Evolutionary conservation across 2,329 filamentous ascomycete genomes (phyloP).

Genomic region (Calycina herbarum): DNA sequence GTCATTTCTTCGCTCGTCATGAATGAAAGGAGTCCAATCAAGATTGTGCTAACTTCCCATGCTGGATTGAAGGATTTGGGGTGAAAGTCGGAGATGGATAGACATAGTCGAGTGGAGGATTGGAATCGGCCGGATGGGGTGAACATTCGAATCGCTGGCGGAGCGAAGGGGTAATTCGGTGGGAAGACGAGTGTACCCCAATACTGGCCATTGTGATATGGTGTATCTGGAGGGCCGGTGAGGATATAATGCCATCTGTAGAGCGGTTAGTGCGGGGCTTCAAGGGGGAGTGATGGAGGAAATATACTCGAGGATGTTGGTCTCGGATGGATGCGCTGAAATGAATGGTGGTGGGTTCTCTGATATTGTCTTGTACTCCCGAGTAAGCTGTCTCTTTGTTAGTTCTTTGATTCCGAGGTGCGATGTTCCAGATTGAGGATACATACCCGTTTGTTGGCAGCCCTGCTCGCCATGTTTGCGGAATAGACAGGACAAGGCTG

Average conservation of each 20-base stretch:
- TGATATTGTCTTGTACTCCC: slow-evolving; percentile 64
- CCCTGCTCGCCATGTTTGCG: slow-evolving; percentile 64
- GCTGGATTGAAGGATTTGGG: slow-evolving; percentile 97
- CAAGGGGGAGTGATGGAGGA: slow-evolving; percentile 7
- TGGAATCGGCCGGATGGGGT: slow-evolving; percentile 95
- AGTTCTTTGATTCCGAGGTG: slow-evolving; percentile 43
- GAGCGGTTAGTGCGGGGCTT: slow-evolving; percentile 19
- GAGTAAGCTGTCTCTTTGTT: slow-evolving; percentile 49
- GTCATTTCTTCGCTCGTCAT: slow-evolving; percentile 99
- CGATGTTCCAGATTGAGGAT: slow-evolving; percentile 37
- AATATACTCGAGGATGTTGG: slow-evolving; percentile 82
- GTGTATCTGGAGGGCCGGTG: slow-evolving; percentile 89
- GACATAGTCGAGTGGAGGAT: slow-evolving; percentile 84
- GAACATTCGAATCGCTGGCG: slow-evolving; percentile 98
- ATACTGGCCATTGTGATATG: slow-evolving; percentile 93
- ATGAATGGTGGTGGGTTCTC: slow-evolving; percentile 87
- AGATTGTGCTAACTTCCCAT: slow-evolving; percentile 96
- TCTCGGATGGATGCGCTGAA: slow-evolving; percentile 82
- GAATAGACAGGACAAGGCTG: not conserved
- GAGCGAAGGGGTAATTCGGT: slow-evolving; percentile 94
- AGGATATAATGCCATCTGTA: slow-evolving; percentile 90
- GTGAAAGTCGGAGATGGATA: slow-evolving; percentile 97
- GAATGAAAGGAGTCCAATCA: slow-evolving; percentile 91
- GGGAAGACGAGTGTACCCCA: slow-evolving; percentile 97
- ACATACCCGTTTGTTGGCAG: slow-evolving; percentile 68